Base-by-base conservation (phyloP, 228 moss, liverwort and hornwort genomes). In the Sphagnum fallax region DNA sequence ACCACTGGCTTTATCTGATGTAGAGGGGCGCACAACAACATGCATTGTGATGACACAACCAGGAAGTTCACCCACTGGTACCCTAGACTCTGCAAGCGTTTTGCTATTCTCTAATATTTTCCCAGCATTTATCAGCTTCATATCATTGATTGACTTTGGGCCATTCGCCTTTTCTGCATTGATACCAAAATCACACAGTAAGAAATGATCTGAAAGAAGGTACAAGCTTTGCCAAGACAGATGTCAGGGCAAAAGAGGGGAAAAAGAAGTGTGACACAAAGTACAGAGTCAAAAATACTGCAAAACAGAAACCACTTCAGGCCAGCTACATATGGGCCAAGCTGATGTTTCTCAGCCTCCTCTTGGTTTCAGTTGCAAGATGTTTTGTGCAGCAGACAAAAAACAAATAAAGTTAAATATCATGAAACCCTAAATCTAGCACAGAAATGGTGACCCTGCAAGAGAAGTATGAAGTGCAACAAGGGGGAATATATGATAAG, bases 31-130 rank as follows among this genome's bases (percentile, higher is more conserved):
- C 70, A 97, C 84, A 71, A 93, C 97, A 55, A 97, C 97, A 73
- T 93, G 97, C 97, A 97, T 97, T 52, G 97, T 97, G 77, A 97
- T 93, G 48, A 97, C 91, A 68, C 91, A 91, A 76, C 96, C 96
- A 52, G 96, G 96, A 78, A 97, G 88, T 68, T 97, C 96, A 58
- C 97, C 97, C 67, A 97, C 87, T 15, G 86, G 83, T 52, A 97
- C 97, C 84, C 97, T 91, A 4, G 97, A 97, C 76, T 97, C 97
- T 0, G 93, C 93, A 51, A 97, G 85, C 12, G 97, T 93, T 83
- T 90, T 97, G 83, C 74, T 91, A 69, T 97, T 97, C 88, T 97
- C 97, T 84, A 97, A 73, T 50, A 97, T 89, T 83, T 91, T 97
- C 61, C 97, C 97, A 51, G 90, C 97, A 76, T 97, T 93, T 71